Evolutionary conservation across 208 protist species (phyloP).

Genomic region (Leptomonas pyrrhocoris): DNA sequence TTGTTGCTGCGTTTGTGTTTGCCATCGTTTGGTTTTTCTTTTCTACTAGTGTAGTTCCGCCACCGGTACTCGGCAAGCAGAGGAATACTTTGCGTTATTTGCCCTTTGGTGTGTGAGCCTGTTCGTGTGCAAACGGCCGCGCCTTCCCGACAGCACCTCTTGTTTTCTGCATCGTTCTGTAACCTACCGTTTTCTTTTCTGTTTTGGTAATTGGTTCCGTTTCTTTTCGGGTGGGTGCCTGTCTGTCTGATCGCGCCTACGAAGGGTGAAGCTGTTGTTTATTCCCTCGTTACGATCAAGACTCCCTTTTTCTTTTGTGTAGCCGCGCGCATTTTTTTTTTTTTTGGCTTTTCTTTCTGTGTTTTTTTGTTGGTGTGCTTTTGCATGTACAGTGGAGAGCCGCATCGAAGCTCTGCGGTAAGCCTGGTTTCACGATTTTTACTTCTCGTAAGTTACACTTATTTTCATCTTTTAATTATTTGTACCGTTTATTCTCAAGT

Average conservation of each 20-base stretch:
- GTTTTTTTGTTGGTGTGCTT: background rate
- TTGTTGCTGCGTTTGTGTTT: background rate
- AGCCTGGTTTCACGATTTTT: background rate
- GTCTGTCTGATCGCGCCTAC: too few species aligned
- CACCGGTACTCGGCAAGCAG: too few species aligned
- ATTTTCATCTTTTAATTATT: slow-evolving; percentile 15
- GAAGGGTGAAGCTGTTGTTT: background rate
- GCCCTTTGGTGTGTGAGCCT: too few species aligned
- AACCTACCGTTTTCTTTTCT: too few species aligned
- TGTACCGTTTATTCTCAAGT: background rate
- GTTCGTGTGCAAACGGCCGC: too few species aligned
- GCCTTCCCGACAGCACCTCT: too few species aligned
- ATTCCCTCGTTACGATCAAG: background rate
- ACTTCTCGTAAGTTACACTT: background rate
- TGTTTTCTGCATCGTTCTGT: too few species aligned
- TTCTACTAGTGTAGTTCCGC: too few species aligned
- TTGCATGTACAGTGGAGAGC: background rate
- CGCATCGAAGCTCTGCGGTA: background rate
- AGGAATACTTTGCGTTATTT: too few species aligned
- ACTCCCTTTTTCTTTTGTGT: background rate
- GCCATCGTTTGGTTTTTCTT: too few species aligned
- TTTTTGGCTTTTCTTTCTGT: background rate
- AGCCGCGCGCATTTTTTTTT: background rate
- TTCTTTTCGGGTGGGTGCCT: background rate
- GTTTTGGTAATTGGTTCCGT: background rate